A percentile compares a stretch with the other conserved stretches of the same genome.
phyloP scores from a whole-genome alignment of 1,284 basidiomycete genomes.

The Cryptococcus sp. region DNA sequence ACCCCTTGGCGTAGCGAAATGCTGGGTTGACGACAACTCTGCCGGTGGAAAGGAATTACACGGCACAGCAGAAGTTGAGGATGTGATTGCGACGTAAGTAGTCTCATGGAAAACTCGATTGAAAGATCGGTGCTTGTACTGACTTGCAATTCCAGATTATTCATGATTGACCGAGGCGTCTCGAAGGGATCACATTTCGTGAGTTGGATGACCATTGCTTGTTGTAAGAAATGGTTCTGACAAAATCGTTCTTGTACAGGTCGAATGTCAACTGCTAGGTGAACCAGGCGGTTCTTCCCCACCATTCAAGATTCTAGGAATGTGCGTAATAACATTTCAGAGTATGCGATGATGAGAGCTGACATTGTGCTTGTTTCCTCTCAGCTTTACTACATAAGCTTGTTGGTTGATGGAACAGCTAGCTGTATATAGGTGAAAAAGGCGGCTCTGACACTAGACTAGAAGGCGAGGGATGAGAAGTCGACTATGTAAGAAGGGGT shows the following conservation, averaged over 20 bases:
- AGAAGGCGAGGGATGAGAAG: too few species aligned
- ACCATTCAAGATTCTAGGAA: conserved; percentile 82
- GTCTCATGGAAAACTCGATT: too few species aligned
- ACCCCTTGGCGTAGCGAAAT: conserved; percentile 55
- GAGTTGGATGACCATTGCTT: conserved; percentile 55
- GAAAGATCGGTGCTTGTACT: not conserved
- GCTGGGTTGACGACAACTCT: conserved; percentile 60
- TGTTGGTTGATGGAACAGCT: not conserved
- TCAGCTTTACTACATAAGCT: conserved; percentile 22
- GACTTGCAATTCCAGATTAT: conserved; percentile 56
- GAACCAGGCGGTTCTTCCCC: conserved; percentile 68
- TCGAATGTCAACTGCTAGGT: conserved; percentile 77
- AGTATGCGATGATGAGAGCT: not conserved
- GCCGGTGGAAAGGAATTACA: conserved; percentile 54
- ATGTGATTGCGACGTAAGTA: conserved; percentile 55
- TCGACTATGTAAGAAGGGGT: too few species aligned
- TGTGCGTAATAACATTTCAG: conserved; percentile 49
- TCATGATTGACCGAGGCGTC: conserved; percentile 77
- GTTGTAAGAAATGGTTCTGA: conserved; percentile 31
- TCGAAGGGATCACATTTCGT: conserved; percentile 77
- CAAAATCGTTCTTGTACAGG: conserved; percentile 18
- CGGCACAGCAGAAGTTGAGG: conserved; percentile 54
- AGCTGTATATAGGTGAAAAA: too few species aligned
- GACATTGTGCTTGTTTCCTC: not conserved
- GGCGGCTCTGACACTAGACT: too few species aligned